Conservation (phyloP, 1,284 basidiomycete genomes). For the Rhodotorula mucilaginosa region DNA sequence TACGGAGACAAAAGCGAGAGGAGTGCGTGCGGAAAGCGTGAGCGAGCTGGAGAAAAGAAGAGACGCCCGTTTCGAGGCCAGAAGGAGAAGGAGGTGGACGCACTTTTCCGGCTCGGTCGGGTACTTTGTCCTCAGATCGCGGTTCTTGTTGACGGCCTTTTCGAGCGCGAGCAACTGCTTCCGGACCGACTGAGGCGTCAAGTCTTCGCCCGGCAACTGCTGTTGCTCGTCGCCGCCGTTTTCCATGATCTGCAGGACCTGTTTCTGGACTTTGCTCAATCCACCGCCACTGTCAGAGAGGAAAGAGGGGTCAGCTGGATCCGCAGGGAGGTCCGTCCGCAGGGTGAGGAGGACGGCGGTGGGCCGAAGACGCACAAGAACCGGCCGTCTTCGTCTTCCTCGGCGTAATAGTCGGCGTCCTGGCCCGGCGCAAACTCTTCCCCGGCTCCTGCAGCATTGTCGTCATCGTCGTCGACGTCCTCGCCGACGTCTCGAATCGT, state of each 20-base stretch:
- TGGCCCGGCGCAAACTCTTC: constrained; percentile 57
- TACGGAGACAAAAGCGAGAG: no score
- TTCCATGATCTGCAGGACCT: constrained; percentile 85
- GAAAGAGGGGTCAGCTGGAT: background rate
- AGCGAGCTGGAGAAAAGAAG: no score
- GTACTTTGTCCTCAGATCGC: constrained; percentile 80
- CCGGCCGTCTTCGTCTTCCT: constrained; percentile 86
- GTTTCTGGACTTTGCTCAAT: constrained; percentile 82
- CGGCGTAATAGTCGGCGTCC: constrained; percentile 81
- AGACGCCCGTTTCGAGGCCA: background rate
- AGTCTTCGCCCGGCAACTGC: constrained; percentile 62
- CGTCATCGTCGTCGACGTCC: constrained; percentile 49
- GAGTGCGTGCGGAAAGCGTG: no score
- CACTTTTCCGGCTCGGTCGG: constrained; percentile 86
- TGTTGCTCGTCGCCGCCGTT: constrained; percentile 46
- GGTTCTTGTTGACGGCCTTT: constrained; percentile 84
- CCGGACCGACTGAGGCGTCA: constrained; percentile 69
- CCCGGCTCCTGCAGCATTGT: constrained; percentile 12
- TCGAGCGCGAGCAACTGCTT: constrained; percentile 79
- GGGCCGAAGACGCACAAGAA: constrained; percentile 57
- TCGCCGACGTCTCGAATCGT: constrained; percentile 50
- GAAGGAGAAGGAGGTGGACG: constrained; percentile 41
- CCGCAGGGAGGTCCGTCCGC: no score
- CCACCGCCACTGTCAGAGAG: constrained; percentile 63
- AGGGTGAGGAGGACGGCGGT: background rate